A percentile compares a stretch with the other conserved stretches of the same genome.
These are phyloP conservation scores for Termitomyces bulborhizus DNA, from an alignment of 768 basidiomycete species.

Conservation along the genomic window DNA sequence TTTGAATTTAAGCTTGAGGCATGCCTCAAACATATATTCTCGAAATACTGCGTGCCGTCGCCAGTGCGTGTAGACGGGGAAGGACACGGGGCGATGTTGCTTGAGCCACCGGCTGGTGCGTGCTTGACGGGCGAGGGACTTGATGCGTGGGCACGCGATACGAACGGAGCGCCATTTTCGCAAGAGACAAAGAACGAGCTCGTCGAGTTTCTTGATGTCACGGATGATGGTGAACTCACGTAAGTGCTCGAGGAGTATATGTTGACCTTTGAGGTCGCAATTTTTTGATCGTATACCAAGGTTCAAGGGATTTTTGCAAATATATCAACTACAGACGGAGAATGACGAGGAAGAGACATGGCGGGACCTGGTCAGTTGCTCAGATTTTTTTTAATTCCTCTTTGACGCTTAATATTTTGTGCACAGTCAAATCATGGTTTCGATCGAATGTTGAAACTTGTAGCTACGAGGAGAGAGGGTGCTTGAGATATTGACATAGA, in stretches of 20 bases:
- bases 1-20: conserved; percentile 45
- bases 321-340: conserved; percentile 82
- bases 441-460: conserved; percentile 57
- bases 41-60: conserved; percentile 64
- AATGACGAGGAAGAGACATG: conserved; percentile 83
- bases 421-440: conserved; percentile 69
- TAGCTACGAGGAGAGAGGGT: conserved; percentile 44
- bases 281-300: conserved; percentile 24
- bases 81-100: conserved; percentile 25
- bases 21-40: conserved; percentile 72
- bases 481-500: not conserved
- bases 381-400: no score
- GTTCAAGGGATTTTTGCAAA: conserved; percentile 75
- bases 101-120: conserved; percentile 47
- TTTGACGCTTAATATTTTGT: no score
- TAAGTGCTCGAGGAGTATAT: conserved; percentile 28
- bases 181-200: conserved; percentile 76
- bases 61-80: conserved; percentile 14
- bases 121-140: conserved; percentile 55
- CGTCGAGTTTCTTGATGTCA: conserved; percentile 68
- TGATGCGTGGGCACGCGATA: conserved; percentile 73
- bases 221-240: conserved; percentile 68
- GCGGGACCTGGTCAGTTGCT: conserved; percentile 60
- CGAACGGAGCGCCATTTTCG: conserved; percentile 77
- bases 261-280: no score